A percentile compares a stretch with the other conserved stretches of the same genome.
Evolutionary conservation across 176 grass and related monocot species (phyloP).

Genomic region (Avena eriantha): DNA sequence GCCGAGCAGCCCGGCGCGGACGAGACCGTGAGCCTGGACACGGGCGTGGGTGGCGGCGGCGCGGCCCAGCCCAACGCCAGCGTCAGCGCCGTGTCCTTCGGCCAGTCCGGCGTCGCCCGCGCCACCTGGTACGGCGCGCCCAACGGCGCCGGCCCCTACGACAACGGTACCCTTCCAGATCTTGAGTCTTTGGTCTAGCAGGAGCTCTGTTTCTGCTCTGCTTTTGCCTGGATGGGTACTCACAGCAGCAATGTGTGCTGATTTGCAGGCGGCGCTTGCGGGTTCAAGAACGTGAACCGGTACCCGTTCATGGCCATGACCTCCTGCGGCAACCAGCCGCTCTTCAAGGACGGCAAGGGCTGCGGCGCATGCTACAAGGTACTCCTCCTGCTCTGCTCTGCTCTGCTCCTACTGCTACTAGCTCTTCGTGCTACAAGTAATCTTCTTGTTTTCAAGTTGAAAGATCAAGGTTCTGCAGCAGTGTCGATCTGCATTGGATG

Average conservation of each 20-base stretch:
- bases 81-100: not conserved
- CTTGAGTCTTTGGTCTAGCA: too few relatives aligned
- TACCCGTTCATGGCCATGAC: constrained; percentile 76
- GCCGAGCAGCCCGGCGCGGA: too few relatives aligned
- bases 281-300: constrained; percentile 73
- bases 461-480: too few relatives aligned
- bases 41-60: too few relatives aligned
- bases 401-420: too few relatives aligned
- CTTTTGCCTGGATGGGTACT: too few relatives aligned
- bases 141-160: constrained; percentile 64
- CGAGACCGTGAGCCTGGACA: too few relatives aligned
- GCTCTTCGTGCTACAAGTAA: not conserved
- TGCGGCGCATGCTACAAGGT: constrained; percentile 82
- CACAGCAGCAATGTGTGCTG: not conserved
- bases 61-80: not conserved
- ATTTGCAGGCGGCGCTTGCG: constrained; percentile 73
- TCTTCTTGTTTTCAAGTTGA: not conserved
- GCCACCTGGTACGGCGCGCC: constrained; percentile 88
- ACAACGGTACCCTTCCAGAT: constrained; percentile 49
- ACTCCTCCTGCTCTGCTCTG: not conserved
- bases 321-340: constrained; percentile 72
- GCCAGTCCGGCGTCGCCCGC: constrained; percentile 49
- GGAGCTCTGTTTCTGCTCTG: too few relatives aligned
- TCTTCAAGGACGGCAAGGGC: constrained; percentile 76
- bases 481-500: not conserved